Percentiles rank a stretch among this genome's conserved stretches.
phyloP scores from a whole-genome alignment of 1,139 yeast genomes.

The Nakaseomyces uthaithaninus region DNA sequence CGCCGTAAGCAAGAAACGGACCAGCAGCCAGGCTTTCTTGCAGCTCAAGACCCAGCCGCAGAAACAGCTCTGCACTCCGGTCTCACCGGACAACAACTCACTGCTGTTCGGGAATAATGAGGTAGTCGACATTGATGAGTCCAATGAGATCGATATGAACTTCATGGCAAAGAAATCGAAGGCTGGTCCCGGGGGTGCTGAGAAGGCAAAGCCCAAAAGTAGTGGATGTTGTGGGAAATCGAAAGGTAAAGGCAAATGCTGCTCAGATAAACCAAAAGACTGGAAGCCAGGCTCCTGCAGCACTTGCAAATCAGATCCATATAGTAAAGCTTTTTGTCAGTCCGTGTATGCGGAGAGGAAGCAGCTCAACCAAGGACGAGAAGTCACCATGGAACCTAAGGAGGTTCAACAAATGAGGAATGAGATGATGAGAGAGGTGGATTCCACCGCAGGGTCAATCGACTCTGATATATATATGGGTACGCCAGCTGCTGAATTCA shows the following conservation, averaged over 20 bases:
- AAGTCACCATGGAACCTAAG: not conserved
- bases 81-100: conserved; percentile 3
- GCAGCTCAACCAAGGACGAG: not conserved
- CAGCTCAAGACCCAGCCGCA: not conserved
- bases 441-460: not conserved
- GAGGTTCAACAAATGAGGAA: conserved; percentile 5
- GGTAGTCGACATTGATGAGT: conserved; percentile 1
- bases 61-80: conserved; percentile 3
- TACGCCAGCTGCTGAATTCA: conserved; percentile 2
- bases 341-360: conserved; percentile 9
- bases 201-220: not conserved
- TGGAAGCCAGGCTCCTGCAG: conserved; percentile 84
- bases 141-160: conserved; percentile 6
- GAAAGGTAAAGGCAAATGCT: not conserved
- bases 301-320: conserved; percentile 43
- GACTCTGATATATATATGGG: conserved; percentile 5
- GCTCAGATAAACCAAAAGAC: conserved; percentile 4
- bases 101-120: conserved; percentile 2
- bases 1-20: not conserved
- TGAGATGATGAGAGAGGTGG: not conserved
- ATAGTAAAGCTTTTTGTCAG: conserved; percentile 13
- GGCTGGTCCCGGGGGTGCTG: not conserved
- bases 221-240: conserved; percentile 3
- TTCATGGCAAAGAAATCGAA: conserved; percentile 4
- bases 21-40: not conserved